Percentiles rank a stretch among this genome's conserved stretches.
Evolutionary conservation across 306 rosid genomes (phyloP).

Genomic region (Casuarina glauca): DNA sequence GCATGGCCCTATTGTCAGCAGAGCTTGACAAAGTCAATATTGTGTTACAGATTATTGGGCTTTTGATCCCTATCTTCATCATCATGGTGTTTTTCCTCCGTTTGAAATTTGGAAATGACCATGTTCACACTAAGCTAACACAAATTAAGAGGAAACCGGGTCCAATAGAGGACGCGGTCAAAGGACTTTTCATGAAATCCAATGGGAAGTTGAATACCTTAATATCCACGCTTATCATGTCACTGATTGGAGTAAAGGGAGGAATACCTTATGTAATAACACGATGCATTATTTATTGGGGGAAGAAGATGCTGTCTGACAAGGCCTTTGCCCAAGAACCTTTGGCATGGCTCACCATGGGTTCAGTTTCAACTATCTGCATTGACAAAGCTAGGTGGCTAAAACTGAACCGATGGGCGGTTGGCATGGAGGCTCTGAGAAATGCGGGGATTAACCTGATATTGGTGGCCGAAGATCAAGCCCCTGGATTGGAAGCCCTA

Average conservation of each 20-base stretch:
- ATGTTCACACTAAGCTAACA: neutral
- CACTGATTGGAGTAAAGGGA: conserved; percentile 26
- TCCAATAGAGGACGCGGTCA: neutral
- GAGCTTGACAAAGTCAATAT: conserved; percentile 18
- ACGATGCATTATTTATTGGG: neutral
- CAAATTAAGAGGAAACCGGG: conserved; percentile 14
- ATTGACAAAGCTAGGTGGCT: too few relatives aligned
- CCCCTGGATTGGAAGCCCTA: neutral
- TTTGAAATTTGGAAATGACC: neutral
- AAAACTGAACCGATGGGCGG: too few relatives aligned
- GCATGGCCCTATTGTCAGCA: neutral
- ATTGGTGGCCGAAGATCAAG: conserved; percentile 15
- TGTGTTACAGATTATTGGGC: neutral
- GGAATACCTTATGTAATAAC: conserved; percentile 11
- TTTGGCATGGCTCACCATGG: conserved; percentile 21
- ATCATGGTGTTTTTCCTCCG: conserved; percentile 10
- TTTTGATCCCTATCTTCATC: conserved; percentile 7
- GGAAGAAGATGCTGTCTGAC: neutral
- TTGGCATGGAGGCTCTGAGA: neutral
- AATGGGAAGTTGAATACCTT: conserved; percentile 6
- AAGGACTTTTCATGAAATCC: conserved; percentile 6
- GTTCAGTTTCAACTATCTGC: neutral
- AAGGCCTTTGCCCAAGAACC: neutral
- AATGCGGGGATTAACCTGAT: conserved; percentile 13
- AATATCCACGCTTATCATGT: neutral